phyloP scores from a whole-genome alignment of 257 asterid genomes.

The Cinchona pubescens region DNA sequence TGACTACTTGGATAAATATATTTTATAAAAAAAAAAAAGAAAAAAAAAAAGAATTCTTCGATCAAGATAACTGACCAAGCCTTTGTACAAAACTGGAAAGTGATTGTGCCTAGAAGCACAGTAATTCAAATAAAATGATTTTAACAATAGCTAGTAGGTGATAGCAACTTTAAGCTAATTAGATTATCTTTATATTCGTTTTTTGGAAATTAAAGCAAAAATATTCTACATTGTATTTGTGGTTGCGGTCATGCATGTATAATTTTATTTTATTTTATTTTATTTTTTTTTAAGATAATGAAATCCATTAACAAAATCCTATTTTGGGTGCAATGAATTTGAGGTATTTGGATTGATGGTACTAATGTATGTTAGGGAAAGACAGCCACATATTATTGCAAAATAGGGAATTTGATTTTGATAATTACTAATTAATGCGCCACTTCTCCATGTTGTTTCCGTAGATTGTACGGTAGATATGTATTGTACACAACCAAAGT shows the following conservation, averaged over 20 bases:
- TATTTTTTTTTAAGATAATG: conserved; percentile 11
- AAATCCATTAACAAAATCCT: conserved; percentile 7
- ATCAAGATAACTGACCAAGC: conserved; percentile 24
- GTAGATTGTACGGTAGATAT: conserved; percentile 13
- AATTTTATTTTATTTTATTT: too few relatives aligned
- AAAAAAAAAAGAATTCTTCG: too few relatives aligned
- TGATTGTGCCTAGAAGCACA: conserved; percentile 12
- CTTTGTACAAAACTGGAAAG: conserved; percentile 23
- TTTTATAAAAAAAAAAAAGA: too few relatives aligned
- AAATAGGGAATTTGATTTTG: not conserved
- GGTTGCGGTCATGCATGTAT: too few relatives aligned
- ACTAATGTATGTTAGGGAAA: not conserved
- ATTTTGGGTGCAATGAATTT: conserved; percentile 6
- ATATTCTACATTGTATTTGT: conserved; percentile 6
- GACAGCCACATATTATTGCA: not conserved
- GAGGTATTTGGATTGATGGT: not conserved
- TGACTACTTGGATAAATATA: conserved; percentile 18
- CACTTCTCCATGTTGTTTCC: not conserved
- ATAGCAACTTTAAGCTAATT: conserved; percentile 15
- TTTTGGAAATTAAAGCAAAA: conserved; percentile 16
- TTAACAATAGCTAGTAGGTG: conserved; percentile 3
- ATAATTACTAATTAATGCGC: not conserved
- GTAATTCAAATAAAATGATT: not conserved
- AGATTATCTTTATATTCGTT: conserved; percentile 14
- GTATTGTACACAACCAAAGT: not conserved